Conservation (phyloP, 2,329 filamentous ascomycete species). For the Dactylellina cionopaga region DNA sequence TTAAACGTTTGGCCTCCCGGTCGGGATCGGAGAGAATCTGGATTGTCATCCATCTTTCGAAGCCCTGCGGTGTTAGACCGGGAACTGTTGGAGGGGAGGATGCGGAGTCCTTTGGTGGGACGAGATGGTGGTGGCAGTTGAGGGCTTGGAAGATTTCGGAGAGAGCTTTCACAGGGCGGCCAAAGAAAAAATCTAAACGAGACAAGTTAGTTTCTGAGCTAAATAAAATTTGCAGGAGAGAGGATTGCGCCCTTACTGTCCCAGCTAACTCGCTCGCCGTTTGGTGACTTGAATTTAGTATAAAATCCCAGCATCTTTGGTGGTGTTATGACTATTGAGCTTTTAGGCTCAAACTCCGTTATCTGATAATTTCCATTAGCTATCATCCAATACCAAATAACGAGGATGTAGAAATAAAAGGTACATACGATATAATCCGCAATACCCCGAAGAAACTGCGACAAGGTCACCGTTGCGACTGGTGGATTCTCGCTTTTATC, state of each 20-base stretch:
- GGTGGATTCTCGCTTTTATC: conserved; percentile 51
- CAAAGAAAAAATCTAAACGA: conserved; percentile 54
- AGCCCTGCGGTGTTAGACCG: conserved; percentile 55
- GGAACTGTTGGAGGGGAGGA: conserved; percentile 55
- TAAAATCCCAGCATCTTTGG: conserved; percentile 57
- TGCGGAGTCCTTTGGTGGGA: conserved; percentile 52
- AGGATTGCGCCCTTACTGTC: conserved; percentile 48
- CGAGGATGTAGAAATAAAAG: too few relatives aligned
- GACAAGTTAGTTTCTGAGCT: not conserved
- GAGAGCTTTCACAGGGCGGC: conserved; percentile 51
- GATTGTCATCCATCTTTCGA: conserved; percentile 57
- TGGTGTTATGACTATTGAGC: conserved; percentile 55
- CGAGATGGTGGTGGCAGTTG: conserved; percentile 56
- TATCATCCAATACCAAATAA: not conserved
- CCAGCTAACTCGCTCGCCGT: conserved; percentile 54
- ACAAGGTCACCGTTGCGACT: conserved; percentile 53
- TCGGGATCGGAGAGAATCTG: conserved; percentile 55
- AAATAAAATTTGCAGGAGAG: not conserved
- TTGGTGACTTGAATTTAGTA: conserved; percentile 46
- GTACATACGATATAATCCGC: conserved; percentile 55
- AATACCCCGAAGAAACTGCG: conserved; percentile 54
- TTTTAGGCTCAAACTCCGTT: conserved; percentile 55
- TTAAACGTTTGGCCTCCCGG: conserved; percentile 54
- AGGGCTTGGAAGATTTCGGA: conserved; percentile 56
- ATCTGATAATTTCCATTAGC: conserved; percentile 46